These are phyloP conservation scores for Rhodotorula sp. DNA, from an alignment of 1,284 basidiomycete genomes.

Conservation along the genomic window DNA sequence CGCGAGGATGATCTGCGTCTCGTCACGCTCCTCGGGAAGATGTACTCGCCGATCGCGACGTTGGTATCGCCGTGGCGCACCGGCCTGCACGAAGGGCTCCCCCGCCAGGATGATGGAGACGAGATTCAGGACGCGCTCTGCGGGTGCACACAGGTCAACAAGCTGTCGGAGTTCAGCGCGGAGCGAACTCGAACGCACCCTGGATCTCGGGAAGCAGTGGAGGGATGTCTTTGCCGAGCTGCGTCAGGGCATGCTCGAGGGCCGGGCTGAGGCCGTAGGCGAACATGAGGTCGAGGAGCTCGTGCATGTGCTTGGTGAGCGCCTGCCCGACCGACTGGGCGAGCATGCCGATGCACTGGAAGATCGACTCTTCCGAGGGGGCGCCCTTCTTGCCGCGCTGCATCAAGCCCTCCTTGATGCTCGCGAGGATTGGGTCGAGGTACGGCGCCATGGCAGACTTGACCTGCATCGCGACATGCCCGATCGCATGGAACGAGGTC, in stretches of 20 bases:
- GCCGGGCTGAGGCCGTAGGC: slow-evolving; percentile 90
- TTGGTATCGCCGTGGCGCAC: slow-evolving; percentile 57
- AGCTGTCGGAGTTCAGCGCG: too few species aligned
- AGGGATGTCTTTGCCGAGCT: slow-evolving; percentile 85
- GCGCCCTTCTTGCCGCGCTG: slow-evolving; percentile 85
- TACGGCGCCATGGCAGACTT: slow-evolving; percentile 94
- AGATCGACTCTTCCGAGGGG: slow-evolving; percentile 90
- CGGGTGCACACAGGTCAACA: slow-evolving; percentile 15
- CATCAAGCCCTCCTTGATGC: slow-evolving; percentile 85
- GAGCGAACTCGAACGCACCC: slow-evolving; percentile 57
- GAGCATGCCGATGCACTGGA: slow-evolving; percentile 96
- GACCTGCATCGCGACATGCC: slow-evolving; percentile 88
- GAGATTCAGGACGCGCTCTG: slow-evolving; percentile 82
- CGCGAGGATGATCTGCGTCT: slow-evolving; percentile 76
- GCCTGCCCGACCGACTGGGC: slow-evolving; percentile 94
- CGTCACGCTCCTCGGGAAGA: slow-evolving; percentile 22
- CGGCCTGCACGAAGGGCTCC: slow-evolving; percentile 79
- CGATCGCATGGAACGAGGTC: slow-evolving; percentile 94
- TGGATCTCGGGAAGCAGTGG: slow-evolving; percentile 90
- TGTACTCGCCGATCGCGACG: slow-evolving; percentile 17
- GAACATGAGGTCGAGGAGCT: slow-evolving; percentile 96
- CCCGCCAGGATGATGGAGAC: slow-evolving; percentile 78
- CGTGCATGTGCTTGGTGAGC: slow-evolving; percentile 91
- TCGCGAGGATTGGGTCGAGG: slow-evolving; percentile 85
- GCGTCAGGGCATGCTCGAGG: slow-evolving; percentile 78